A percentile compares a stretch with the other conserved stretches of the same genome.
Conservation (phyloP, 257 asterid species). For the Cinchona pubescens region DNA sequence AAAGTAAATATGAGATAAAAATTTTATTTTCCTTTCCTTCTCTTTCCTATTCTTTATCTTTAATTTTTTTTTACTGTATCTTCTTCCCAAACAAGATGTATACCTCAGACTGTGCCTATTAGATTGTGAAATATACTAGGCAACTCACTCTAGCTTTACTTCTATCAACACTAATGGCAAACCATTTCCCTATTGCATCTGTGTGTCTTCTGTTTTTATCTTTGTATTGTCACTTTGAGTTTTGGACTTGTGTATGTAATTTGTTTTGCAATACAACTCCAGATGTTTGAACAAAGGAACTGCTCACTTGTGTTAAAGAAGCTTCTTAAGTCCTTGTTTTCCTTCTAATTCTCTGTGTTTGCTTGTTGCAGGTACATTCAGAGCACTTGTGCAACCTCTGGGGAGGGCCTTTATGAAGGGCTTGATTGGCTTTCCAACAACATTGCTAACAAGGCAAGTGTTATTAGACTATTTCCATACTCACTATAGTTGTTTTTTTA, state of each 20-base stretch:
- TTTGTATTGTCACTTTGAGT: background rate
- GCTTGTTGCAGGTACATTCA: constrained; percentile 28
- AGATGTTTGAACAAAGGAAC: background rate
- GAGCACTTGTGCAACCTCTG: constrained; percentile 39
- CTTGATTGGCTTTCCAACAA: constrained; percentile 41
- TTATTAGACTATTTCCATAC: background rate
- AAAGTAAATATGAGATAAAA: no score
- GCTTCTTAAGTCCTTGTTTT: background rate
- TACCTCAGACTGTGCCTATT: no score
- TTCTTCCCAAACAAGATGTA: no score
- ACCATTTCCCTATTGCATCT: background rate
- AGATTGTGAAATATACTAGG: no score
- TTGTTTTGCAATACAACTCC: background rate
- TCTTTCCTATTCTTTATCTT: no score
- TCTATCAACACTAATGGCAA: background rate
- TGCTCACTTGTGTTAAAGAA: background rate
- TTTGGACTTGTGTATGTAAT: background rate
- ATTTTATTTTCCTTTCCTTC: no score
- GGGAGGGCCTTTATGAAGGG: constrained; percentile 41
- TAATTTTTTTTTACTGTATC: no score
- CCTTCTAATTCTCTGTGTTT: background rate
- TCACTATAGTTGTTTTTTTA: background rate
- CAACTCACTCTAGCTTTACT: background rate
- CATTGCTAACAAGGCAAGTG: constrained; percentile 35
- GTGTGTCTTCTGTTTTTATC: background rate